Conservation (phyloP, 2,329 filamentous ascomycete genomes). For the Shiraia bambusicola region DNA sequence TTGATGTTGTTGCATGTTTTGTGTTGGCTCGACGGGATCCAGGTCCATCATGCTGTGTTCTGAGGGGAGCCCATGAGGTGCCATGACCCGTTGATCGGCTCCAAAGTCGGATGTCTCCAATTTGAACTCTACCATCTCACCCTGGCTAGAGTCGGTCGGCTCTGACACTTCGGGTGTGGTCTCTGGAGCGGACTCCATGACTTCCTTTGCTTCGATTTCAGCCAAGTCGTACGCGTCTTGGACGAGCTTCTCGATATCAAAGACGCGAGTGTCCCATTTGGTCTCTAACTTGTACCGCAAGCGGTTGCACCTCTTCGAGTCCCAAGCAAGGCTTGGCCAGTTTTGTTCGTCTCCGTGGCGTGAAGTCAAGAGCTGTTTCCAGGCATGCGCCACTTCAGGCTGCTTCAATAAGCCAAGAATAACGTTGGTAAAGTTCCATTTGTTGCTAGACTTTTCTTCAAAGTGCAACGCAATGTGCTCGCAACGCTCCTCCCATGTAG, state of each 20-base stretch:
- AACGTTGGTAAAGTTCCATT: constrained; percentile 70
- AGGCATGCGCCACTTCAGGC: constrained; percentile 61
- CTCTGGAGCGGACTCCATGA: constrained; percentile 26
- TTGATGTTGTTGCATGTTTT: constrained; percentile 34
- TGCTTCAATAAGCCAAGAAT: constrained; percentile 69
- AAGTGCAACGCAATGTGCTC: constrained; percentile 70
- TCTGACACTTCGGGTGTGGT: constrained; percentile 28
- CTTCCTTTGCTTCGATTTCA: constrained; percentile 35
- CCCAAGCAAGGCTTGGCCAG: constrained; percentile 55
- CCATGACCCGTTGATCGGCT: constrained; percentile 28
- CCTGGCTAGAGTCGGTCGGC: constrained; percentile 26
- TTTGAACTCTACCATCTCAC: constrained; percentile 41
- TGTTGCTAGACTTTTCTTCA: constrained; percentile 61
- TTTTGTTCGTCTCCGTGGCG: constrained; percentile 58
- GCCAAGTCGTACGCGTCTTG: constrained; percentile 60
- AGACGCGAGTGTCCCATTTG: constrained; percentile 57
- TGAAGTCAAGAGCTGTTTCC: constrained; percentile 58
- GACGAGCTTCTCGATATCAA: constrained; percentile 59
- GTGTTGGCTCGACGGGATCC: constrained; percentile 36
- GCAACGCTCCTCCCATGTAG: constrained; percentile 66
- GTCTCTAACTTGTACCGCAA: constrained; percentile 67
- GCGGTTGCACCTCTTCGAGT: constrained; percentile 64
- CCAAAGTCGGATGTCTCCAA: constrained; percentile 36
- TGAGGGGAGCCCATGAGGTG: constrained; percentile 33
- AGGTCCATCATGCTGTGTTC: constrained; percentile 41